Evolutionary conservation across 352 stramenopile genomes (phyloP).

Genomic region (Phytophthora syringae): DNA sequence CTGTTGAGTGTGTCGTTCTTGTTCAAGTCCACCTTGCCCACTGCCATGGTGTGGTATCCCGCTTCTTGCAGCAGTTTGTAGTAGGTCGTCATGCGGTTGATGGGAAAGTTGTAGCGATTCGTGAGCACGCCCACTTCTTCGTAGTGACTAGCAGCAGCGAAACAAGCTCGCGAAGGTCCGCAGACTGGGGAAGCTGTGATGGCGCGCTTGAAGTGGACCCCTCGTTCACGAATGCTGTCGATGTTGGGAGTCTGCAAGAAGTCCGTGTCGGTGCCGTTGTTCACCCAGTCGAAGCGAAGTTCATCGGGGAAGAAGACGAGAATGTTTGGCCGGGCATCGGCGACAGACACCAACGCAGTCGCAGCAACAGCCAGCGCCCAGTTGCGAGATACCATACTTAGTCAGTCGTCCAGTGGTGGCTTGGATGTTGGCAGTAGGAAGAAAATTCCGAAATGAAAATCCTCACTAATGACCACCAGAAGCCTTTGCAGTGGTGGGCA

Average conservation of each 20-base stretch:
- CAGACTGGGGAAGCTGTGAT: conserved; percentile 40
- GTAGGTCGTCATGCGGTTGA: conserved; percentile 40
- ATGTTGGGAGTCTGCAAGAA: conserved; percentile 43
- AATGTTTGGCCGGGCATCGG: conserved; percentile 36
- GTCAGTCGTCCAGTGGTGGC: neutral
- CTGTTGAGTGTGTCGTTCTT: conserved; percentile 47
- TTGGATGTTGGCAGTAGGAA: conserved; percentile 4
- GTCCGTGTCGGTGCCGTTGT: conserved; percentile 39
- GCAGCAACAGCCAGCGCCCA: conserved; percentile 1
- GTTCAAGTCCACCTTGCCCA: conserved; percentile 41
- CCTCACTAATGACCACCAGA: neutral
- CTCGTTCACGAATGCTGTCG: conserved; percentile 39
- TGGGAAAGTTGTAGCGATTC: conserved; percentile 43
- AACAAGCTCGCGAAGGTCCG: conserved; percentile 38
- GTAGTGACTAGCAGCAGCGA: conserved; percentile 37
- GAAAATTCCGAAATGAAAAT: conserved; percentile 23
- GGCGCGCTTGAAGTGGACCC: conserved; percentile 38
- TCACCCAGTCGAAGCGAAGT: conserved; percentile 43
- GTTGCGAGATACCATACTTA: conserved; percentile 7
- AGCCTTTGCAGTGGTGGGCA: too few relatives aligned
- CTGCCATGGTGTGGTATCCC: conserved; percentile 42
- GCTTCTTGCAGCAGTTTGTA: conserved; percentile 42
- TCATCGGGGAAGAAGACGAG: conserved; percentile 45
- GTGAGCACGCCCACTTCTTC: conserved; percentile 43
- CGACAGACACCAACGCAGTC: neutral